These are phyloP conservation scores for Solanum clarkiae DNA, from an alignment of 257 asterid genomes.

Conservation along the genomic window DNA sequence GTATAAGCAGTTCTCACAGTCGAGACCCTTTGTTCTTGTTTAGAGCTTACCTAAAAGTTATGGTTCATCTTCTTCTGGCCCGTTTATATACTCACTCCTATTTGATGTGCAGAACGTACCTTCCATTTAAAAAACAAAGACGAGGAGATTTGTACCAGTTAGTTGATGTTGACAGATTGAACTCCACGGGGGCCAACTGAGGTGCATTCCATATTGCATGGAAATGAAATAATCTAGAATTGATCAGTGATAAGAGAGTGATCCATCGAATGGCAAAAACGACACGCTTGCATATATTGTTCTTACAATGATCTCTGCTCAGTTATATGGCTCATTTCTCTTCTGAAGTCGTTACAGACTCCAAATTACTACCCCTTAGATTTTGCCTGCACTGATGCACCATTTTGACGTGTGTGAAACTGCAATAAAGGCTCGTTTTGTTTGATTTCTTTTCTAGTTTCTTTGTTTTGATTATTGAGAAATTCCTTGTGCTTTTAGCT, in stretches of 20 bases:
- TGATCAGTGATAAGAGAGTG: background rate
- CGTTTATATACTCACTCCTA: background rate
- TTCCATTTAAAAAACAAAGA: conserved; percentile 70
- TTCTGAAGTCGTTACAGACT: background rate
- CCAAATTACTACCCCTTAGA: background rate
- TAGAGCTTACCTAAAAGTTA: background rate
- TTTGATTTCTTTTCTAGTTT: background rate
- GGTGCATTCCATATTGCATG: background rate
- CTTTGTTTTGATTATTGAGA: background rate
- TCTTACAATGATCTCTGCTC: background rate
- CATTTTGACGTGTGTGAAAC: background rate
- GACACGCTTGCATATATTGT: background rate
- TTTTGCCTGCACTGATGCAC: background rate
- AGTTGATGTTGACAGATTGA: conserved; percentile 61
- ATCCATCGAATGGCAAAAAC: background rate
- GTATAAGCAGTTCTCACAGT: background rate
- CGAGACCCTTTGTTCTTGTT: background rate
- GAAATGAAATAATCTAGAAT: background rate
- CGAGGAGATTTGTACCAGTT: conserved; percentile 85
- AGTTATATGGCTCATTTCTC: background rate
- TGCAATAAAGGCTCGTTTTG: background rate
- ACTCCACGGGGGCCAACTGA: conserved; percentile 14
- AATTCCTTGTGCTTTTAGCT: background rate
- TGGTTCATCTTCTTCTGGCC: background rate
- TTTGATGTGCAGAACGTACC: conserved; percentile 40